phyloP scores from a whole-genome alignment of 768 basidiomycete genomes.

The Panellus pusillus region DNA sequence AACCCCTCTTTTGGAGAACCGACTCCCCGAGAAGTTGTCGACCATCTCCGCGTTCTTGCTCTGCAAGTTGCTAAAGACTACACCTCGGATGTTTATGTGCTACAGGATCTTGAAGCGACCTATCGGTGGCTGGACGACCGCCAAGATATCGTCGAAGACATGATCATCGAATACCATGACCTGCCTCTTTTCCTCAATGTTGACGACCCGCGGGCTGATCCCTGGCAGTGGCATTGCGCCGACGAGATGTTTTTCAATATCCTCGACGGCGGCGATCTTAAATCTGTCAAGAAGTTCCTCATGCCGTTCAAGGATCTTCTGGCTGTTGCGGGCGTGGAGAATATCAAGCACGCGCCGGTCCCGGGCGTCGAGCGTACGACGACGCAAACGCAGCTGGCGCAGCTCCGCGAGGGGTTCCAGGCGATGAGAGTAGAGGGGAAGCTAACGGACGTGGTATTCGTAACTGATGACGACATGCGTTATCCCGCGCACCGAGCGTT shows the following conservation, averaged over 20 bases:
- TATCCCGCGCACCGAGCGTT: slow-evolving; percentile 26
- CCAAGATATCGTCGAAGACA: slow-evolving; percentile 22
- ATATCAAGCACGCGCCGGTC: slow-evolving; percentile 19
- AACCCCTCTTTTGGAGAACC: slow-evolving; percentile 42
- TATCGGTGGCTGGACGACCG: slow-evolving; percentile 43
- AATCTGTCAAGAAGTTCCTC: slow-evolving; percentile 22
- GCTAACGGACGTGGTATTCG: slow-evolving; percentile 28
- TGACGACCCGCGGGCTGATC: slow-evolving; percentile 33
- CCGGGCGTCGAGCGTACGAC: slow-evolving; percentile 20
- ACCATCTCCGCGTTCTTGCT: slow-evolving; percentile 39
- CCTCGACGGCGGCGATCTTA: slow-evolving; percentile 23
- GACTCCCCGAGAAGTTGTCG: slow-evolving; percentile 41
- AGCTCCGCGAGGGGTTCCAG: slow-evolving; percentile 22
- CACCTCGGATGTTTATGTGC: slow-evolving; percentile 28
- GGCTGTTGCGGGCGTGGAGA: slow-evolving; percentile 20
- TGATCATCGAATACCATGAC: slow-evolving; percentile 22
- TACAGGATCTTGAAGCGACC: slow-evolving; percentile 40
- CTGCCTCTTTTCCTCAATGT: slow-evolving; percentile 48
- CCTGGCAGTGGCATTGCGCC: slow-evolving; percentile 42
- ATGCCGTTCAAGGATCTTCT: slow-evolving; percentile 22
- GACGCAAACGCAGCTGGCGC: slow-evolving; percentile 19
- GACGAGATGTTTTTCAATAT: slow-evolving; percentile 39
- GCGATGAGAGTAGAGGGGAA: slow-evolving; percentile 18
- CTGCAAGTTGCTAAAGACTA: slow-evolving; percentile 27
- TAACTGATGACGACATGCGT: slow-evolving; percentile 18